phyloP scores from a whole-genome alignment of 2,329 filamentous ascomycete genomes.

The Penicillium sp. region DNA sequence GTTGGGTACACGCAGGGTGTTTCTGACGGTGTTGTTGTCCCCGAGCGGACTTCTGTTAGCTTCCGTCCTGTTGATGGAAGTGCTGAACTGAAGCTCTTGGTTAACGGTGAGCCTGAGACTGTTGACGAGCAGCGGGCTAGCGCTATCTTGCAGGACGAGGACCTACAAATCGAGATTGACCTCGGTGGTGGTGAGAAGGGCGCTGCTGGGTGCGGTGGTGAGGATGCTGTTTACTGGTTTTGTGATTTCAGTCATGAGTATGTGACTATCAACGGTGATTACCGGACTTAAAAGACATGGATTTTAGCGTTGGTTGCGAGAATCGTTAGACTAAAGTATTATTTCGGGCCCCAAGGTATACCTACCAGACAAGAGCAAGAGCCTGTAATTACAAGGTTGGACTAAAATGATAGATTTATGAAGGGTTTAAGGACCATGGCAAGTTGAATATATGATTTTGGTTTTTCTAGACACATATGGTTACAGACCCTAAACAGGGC shows the following conservation, averaged over 20 bases:
- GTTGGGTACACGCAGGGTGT: slow-evolving; percentile 71
- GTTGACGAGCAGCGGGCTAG: slow-evolving; percentile 62
- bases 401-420: neutral
- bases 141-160: slow-evolving; percentile 60
- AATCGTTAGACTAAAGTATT: neutral
- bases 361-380: neutral
- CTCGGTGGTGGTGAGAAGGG: slow-evolving; percentile 53
- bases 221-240: slow-evolving; percentile 63
- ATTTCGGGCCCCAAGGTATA: neutral
- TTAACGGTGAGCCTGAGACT: slow-evolving; percentile 60
- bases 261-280: slow-evolving; percentile 68
- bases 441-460: slow-evolving; percentile 24
- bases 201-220: slow-evolving; percentile 40
- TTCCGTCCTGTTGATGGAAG: slow-evolving; percentile 61
- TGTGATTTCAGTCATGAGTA: slow-evolving; percentile 70
- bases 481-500: slow-evolving; percentile 33
- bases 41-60: slow-evolving; percentile 58
- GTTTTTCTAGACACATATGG: slow-evolving; percentile 35
- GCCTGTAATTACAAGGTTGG: neutral
- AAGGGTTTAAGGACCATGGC: slow-evolving; percentile 6
- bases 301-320: neutral
- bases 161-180: slow-evolving; percentile 61
- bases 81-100: slow-evolving; percentile 56
- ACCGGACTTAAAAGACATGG: slow-evolving; percentile 52
- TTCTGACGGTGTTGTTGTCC: slow-evolving; percentile 48